Evolutionary conservation across 2,329 filamentous ascomycete species (phyloP), one percentile per base, ranked within the genome.

Genomic region (Ceratocystis smalleyi): DNA sequence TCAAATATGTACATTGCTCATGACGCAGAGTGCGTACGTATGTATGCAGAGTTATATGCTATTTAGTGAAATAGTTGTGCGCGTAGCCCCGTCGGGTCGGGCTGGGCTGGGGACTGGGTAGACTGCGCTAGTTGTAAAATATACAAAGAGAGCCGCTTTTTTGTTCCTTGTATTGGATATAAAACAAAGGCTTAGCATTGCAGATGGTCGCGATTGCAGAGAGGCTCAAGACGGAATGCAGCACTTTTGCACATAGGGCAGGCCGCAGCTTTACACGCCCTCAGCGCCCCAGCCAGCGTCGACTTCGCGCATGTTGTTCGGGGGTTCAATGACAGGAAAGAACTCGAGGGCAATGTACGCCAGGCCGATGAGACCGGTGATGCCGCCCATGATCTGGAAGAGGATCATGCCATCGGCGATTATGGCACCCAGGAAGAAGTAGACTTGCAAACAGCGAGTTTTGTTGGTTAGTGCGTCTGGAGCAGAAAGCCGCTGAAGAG

Each of bases 351-450:
- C 84, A 69, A 82, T 77, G 77, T 97, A 99, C 67, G 74, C 87
- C 67, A 96, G 72, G 70, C 94, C 94, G 68, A 89, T 77, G 62
- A 94, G 70, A 62, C 86, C 90, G 69, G 97, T 81, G 69, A 95
- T 79, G 62, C 83, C 81, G 69, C 91, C 94, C 27, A 89, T 84
- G 65, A 95, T 83, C 72, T 85, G 84, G 72, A 85, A 86, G 70
- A 88, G 79, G 71, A 83, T 78, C 68, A 78, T 72, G 68, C 80
- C 75, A 70, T 89, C 84, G 65, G 96, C 82, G 65, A 96, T 82
- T 70, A 97, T 87, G 69, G 84, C 88, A 69, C 92, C 94, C 71
- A 96, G 80, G 76, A 99, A 97, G 76, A 97, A 83, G 82, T 99
- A 99, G 80, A 99, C 91, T 96, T 67, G 7, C 1, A 24, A 30